Percentiles rank a stretch among this genome's conserved stretches.
These are phyloP conservation scores for Podaxis sp. DNA, from an alignment of 768 basidiomycete genomes.

Conservation along the genomic window DNA sequence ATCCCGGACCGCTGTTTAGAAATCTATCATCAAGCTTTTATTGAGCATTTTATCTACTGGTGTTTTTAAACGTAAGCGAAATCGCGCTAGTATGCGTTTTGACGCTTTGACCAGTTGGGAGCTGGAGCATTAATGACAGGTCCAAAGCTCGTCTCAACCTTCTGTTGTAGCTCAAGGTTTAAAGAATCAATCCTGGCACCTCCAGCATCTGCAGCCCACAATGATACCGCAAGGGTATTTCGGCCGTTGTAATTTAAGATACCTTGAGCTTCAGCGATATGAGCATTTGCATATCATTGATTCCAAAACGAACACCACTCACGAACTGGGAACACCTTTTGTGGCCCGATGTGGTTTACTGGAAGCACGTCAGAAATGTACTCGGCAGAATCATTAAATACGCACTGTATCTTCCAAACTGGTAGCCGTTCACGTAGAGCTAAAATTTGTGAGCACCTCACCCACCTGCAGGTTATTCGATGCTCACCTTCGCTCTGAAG, in stretches of 20 bases:
- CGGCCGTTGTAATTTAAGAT: slow-evolving; percentile 47
- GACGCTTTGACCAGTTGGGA: slow-evolving; percentile 32
- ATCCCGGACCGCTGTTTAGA: not conserved
- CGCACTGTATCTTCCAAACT: slow-evolving; percentile 46
- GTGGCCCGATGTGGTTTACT: slow-evolving; percentile 46
- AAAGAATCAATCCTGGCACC: slow-evolving; percentile 44
- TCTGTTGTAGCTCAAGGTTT: slow-evolving; percentile 35
- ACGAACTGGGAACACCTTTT: slow-evolving; percentile 42
- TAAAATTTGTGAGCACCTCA: slow-evolving; percentile 13
- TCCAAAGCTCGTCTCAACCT: slow-evolving; percentile 37
- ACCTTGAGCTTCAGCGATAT: slow-evolving; percentile 39
- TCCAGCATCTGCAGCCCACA: slow-evolving; percentile 41
- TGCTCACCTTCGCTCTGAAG: slow-evolving; percentile 40
- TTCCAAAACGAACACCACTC: slow-evolving; percentile 22
- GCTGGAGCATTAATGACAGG: slow-evolving; percentile 34
- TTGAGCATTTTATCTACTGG: slow-evolving; percentile 1
- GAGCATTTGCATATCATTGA: not conserved
- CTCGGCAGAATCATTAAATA: not conserved
- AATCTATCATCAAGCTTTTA: not conserved
- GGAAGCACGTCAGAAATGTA: not conserved
- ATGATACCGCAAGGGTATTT: slow-evolving; percentile 48
- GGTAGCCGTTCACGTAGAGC: slow-evolving; percentile 46
- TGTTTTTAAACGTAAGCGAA: not conserved
- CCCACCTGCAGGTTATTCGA: too few species aligned
- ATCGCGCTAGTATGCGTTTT: slow-evolving; percentile 29